Conservation (phyloP, 495 filamentous ascomycete species). For the Gamarada debralockiae region DNA sequence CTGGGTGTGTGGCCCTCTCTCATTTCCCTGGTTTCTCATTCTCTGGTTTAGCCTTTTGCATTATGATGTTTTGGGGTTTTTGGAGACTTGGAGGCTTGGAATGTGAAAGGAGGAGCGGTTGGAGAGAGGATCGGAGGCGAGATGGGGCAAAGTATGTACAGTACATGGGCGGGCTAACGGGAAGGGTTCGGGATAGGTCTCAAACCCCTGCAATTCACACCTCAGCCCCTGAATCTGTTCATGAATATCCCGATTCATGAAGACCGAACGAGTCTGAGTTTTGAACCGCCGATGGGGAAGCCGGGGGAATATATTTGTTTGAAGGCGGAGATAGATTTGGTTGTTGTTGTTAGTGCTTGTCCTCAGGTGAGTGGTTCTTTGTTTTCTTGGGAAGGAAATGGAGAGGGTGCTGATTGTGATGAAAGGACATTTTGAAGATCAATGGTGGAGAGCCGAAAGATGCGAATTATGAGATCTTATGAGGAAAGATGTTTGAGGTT, state of each 20-base stretch:
- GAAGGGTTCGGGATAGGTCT: constrained; percentile 12
- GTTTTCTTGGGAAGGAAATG: neutral
- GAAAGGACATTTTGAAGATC: constrained; percentile 35
- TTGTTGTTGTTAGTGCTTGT: constrained; percentile 41
- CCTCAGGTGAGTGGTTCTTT: constrained; percentile 24
- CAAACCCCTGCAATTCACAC: constrained; percentile 26
- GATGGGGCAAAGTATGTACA: no score
- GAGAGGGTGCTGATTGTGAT: neutral
- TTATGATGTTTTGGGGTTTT: no score
- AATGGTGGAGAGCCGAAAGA: constrained; percentile 37
- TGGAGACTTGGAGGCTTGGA: no score
- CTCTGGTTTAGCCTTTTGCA: neutral
- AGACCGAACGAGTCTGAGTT: constrained; percentile 27
- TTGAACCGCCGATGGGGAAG: constrained; percentile 31
- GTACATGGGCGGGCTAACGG: neutral
- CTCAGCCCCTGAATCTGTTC: constrained; percentile 42
- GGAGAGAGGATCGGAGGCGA: no score
- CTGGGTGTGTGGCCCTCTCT: constrained; percentile 5
- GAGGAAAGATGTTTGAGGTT: no score
- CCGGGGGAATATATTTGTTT: constrained; percentile 35
- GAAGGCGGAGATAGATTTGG: constrained; percentile 32
- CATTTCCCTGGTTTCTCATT: neutral
- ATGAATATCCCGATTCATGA: constrained; percentile 41
- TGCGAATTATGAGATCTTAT: constrained; percentile 27
- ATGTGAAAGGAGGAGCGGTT: no score